phyloP scores from a whole-genome alignment of 176 grass and related monocot genomes.

The Otatea glauca region DNA sequence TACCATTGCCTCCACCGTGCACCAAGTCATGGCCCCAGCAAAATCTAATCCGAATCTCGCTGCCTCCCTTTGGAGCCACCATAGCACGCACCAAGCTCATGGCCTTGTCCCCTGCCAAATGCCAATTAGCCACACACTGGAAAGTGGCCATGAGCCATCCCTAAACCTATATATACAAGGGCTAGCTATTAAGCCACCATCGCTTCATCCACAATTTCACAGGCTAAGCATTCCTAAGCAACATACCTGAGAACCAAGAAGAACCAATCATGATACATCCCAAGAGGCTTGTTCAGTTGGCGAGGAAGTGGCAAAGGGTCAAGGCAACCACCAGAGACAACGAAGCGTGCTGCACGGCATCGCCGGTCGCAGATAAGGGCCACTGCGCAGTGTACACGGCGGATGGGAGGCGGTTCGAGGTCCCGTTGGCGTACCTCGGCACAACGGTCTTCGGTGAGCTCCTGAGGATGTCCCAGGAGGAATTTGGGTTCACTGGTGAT shows the following conservation, averaged over 20 bases:
- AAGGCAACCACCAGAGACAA: background rate
- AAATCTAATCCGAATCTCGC: constrained; percentile 44
- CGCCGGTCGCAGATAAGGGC: constrained; percentile 46
- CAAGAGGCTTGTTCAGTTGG: constrained; percentile 43
- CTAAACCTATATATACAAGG: constrained; percentile 32
- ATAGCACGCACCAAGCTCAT: constrained; percentile 36
- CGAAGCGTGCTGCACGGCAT: constrained; percentile 27
- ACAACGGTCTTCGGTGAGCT: constrained; percentile 48
- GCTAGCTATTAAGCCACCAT: constrained; percentile 29
- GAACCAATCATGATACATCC: constrained; percentile 37
- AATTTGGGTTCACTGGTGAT: constrained; percentile 50
- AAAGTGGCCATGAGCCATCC: background rate
- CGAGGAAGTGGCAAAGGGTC: constrained; percentile 42
- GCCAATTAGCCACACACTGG: constrained; percentile 3
- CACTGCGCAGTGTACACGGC: constrained; percentile 55
- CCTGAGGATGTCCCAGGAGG: constrained; percentile 51
- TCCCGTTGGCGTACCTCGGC: constrained; percentile 53
- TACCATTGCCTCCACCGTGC: background rate
- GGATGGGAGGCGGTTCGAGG: constrained; percentile 55
- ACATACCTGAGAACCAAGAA: constrained; percentile 35
- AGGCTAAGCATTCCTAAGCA: constrained; percentile 32
- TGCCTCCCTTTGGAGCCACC: constrained; percentile 31
- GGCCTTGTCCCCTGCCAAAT: constrained; percentile 46
- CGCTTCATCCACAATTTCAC: constrained; percentile 25
- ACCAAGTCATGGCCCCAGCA: constrained; percentile 29